A percentile compares a stretch with the other conserved stretches of the same genome.
Conservation (phyloP, 1,284 basidiomycete genomes). For the Pseudozyma thailandica region DNA sequence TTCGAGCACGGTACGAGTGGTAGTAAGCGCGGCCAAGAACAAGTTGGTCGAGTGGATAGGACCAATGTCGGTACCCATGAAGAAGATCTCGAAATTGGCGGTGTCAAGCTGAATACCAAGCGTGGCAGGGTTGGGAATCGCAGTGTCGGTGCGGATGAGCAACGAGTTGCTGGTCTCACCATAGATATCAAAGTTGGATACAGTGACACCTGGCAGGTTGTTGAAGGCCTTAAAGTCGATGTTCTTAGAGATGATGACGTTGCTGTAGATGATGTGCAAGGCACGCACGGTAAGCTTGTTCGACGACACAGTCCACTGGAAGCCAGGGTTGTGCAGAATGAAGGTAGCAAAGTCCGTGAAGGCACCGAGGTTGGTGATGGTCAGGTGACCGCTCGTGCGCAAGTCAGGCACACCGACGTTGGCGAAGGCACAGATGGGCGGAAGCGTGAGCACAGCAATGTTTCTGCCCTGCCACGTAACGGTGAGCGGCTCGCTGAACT, state of each 20-base stretch:
- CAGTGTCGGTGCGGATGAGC: conserved; percentile 76
- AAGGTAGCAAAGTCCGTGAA: conserved; percentile 78
- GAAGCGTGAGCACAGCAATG: conserved; percentile 76
- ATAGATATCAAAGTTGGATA: conserved; percentile 74
- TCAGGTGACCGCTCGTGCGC: conserved; percentile 68
- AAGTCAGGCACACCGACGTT: conserved; percentile 78
- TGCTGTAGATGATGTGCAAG: conserved; percentile 77
- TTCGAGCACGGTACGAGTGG: conserved; percentile 73
- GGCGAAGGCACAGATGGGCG: conserved; percentile 78
- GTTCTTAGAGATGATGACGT: conserved; percentile 75
- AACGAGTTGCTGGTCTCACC: conserved; percentile 78
- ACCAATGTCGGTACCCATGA: conserved; percentile 69
- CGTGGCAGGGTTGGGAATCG: conserved; percentile 77
- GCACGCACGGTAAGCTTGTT: conserved; percentile 75
- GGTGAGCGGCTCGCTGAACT: conserved; percentile 69
- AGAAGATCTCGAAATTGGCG: conserved; percentile 75
- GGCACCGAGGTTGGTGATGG: conserved; percentile 63
- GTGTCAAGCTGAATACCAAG: conserved; percentile 79
- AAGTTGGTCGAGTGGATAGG: conserved; percentile 70
- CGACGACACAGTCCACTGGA: conserved; percentile 79
- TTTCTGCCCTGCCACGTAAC: conserved; percentile 77
- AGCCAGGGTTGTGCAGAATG: conserved; percentile 76
- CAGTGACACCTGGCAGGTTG: conserved; percentile 73
- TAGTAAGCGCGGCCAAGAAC: conserved; percentile 72
- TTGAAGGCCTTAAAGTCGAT: conserved; percentile 80